phyloP scores from a whole-genome alignment of 106 monocot genomes.

The Allium sativum region DNA sequence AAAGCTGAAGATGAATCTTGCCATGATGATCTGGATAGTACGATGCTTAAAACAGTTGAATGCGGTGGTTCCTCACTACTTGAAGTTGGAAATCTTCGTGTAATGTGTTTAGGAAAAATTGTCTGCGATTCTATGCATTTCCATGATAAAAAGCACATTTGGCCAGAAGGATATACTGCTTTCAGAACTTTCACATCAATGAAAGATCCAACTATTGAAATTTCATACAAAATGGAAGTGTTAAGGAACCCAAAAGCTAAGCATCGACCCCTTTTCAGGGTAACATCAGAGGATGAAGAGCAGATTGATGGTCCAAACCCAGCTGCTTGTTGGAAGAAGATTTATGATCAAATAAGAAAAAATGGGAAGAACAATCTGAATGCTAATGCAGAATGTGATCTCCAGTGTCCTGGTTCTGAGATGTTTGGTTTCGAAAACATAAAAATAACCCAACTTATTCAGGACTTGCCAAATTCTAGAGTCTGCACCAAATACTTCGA shows the following conservation, averaged over 20 bases:
- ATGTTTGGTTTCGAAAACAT: slow-evolving; percentile 92
- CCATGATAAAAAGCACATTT: slow-evolving; percentile 65
- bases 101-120: slow-evolving; percentile 72
- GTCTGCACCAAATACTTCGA: slow-evolving; percentile 42
- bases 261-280: slow-evolving; percentile 70
- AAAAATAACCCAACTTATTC: slow-evolving; percentile 62
- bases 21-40: slow-evolving; percentile 28
- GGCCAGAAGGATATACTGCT: slow-evolving; percentile 95
- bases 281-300: slow-evolving; percentile 59
- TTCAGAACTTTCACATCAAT: slow-evolving; percentile 67
- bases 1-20: slow-evolving; percentile 20
- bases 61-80: slow-evolving; percentile 28
- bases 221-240: slow-evolving; percentile 84
- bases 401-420: slow-evolving; percentile 71
- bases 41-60: slow-evolving; percentile 13
- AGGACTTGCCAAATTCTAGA: slow-evolving; percentile 62
- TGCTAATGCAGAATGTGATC: slow-evolving; percentile 25
- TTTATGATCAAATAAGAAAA: slow-evolving; percentile 49
- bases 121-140: slow-evolving; percentile 72
- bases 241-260: slow-evolving; percentile 67
- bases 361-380: slow-evolving; percentile 18
- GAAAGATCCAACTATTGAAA: slow-evolving; percentile 49
- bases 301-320: slow-evolving; percentile 88
- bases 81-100: slow-evolving; percentile 68
- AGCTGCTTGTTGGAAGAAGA: slow-evolving; percentile 81